Evolutionary conservation across 768 basidiomycete species (phyloP).

Genomic region (Panus rudis): DNA sequence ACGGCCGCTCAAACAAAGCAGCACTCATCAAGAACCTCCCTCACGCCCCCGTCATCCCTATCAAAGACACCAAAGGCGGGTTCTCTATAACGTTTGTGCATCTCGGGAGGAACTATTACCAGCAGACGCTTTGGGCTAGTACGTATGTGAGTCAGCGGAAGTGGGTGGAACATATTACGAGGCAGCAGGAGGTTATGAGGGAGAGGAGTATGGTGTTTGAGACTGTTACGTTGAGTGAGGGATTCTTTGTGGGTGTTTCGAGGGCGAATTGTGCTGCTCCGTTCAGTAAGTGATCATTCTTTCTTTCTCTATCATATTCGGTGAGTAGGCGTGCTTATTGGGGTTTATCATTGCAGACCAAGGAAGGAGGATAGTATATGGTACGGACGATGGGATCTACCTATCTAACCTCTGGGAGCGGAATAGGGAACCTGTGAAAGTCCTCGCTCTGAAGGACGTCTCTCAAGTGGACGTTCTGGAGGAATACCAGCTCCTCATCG

Average conservation of each 20-base stretch:
- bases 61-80: constrained; percentile 70
- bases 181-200: constrained; percentile 80
- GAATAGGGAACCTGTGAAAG: constrained; percentile 80
- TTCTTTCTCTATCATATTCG: not conserved
- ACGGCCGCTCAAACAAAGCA: too few relatives aligned
- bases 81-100: constrained; percentile 91
- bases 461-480: constrained; percentile 94
- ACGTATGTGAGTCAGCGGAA: constrained; percentile 82
- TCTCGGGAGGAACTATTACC: constrained; percentile 88
- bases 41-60: constrained; percentile 40
- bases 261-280: constrained; percentile 90
- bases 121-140: constrained; percentile 85
- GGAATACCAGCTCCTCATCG: constrained; percentile 90
- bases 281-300: constrained; percentile 43
- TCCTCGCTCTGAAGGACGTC: constrained; percentile 83
- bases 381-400: constrained; percentile 97
- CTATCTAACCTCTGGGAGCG: constrained; percentile 78
- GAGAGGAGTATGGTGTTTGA: constrained; percentile 87
- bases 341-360: constrained; percentile 41
- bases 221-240: constrained; percentile 75
- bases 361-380: constrained; percentile 85
- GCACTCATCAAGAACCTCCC: constrained; percentile 31
- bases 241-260: constrained; percentile 79
- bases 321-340: constrained; percentile 2
- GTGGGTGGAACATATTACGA: constrained; percentile 88